A percentile compares a stretch with the other conserved stretches of the same genome.
phyloP scores from a whole-genome alignment of 2,329 filamentous ascomycete genomes.

The Stagonosporopsis vannaccii region DNA sequence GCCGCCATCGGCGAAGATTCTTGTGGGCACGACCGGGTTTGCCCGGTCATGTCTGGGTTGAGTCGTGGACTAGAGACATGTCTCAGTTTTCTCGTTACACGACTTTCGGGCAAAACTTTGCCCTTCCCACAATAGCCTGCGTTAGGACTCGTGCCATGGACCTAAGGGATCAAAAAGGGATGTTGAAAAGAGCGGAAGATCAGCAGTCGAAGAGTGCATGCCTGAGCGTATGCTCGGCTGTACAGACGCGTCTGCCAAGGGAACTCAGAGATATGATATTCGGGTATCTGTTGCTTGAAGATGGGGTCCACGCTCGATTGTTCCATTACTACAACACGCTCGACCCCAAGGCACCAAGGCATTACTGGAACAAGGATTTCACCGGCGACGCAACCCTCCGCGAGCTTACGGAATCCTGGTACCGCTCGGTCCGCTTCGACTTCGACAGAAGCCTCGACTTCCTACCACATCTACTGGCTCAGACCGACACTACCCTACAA shows the following conservation, averaged over 20 bases:
- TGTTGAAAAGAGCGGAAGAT: not conserved
- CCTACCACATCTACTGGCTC: conserved; percentile 14
- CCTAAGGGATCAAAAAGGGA: not conserved
- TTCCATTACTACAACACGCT: conserved; percentile 16
- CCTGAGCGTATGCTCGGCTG: conserved; percentile 6
- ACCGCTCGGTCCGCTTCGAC: conserved; percentile 16
- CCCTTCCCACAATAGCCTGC: conserved; percentile 2
- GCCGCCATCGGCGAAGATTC: conserved; percentile 15
- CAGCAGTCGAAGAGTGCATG: conserved; percentile 1
- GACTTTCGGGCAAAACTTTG: conserved; percentile 2
- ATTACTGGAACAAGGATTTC: conserved; percentile 18
- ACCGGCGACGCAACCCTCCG: conserved; percentile 12
- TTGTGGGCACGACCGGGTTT: conserved; percentile 10
- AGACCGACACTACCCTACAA: conserved; percentile 10
- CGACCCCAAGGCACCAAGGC: conserved; percentile 18
- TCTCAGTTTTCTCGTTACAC: conserved; percentile 7
- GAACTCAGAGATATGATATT: conserved; percentile 22
- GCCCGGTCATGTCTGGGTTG: not conserved
- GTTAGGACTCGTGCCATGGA: not conserved
- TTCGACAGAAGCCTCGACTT: conserved; percentile 17
- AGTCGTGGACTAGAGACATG: not conserved
- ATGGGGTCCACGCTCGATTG: conserved; percentile 12
- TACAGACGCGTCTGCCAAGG: conserved; percentile 16
- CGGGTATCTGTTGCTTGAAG: conserved; percentile 15
- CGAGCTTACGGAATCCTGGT: conserved; percentile 16